Evolutionary conservation across 2,329 filamentous ascomycete genomes (phyloP).

Genomic region (Colletotrichum chlorophyti): DNA sequence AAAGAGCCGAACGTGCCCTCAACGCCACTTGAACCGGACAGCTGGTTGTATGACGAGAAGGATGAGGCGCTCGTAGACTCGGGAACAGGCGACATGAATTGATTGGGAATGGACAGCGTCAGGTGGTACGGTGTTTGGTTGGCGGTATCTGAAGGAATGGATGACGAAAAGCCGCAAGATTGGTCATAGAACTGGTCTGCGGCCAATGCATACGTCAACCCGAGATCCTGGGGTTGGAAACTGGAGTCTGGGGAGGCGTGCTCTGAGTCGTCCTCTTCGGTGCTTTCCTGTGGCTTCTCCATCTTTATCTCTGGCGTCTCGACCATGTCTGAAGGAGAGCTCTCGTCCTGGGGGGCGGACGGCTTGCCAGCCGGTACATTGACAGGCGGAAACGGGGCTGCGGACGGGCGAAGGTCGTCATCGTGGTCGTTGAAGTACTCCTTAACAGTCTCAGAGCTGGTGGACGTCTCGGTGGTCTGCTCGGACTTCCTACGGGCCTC

Average conservation of each 20-base stretch:
- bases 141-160: constrained; percentile 5
- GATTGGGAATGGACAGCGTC: constrained; percentile 26
- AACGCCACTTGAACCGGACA: constrained; percentile 15
- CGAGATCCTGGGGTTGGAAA: constrained; percentile 13
- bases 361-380: background rate
- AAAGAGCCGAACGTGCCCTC: constrained; percentile 5
- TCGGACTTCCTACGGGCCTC: constrained; percentile 44
- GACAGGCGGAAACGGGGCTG: constrained; percentile 36
- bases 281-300: background rate
- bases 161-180: constrained; percentile 24
- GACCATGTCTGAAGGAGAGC: constrained; percentile 2
- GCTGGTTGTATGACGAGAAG: constrained; percentile 17
- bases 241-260: constrained; percentile 24
- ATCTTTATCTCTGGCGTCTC: background rate
- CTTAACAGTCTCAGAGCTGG: constrained; percentile 39
- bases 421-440: constrained; percentile 42
- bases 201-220: constrained; percentile 15
- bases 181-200: constrained; percentile 20
- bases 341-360: background rate
- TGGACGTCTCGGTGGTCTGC: constrained; percentile 44
- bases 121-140: constrained; percentile 16
- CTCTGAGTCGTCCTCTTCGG: constrained; percentile 18
- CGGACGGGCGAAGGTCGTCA: constrained; percentile 47
- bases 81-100: constrained; percentile 15
- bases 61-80: constrained; percentile 21